These are phyloP conservation scores for Macrolepiota dolichaula DNA, from an alignment of 768 basidiomycete species.

Conservation along the genomic window DNA sequence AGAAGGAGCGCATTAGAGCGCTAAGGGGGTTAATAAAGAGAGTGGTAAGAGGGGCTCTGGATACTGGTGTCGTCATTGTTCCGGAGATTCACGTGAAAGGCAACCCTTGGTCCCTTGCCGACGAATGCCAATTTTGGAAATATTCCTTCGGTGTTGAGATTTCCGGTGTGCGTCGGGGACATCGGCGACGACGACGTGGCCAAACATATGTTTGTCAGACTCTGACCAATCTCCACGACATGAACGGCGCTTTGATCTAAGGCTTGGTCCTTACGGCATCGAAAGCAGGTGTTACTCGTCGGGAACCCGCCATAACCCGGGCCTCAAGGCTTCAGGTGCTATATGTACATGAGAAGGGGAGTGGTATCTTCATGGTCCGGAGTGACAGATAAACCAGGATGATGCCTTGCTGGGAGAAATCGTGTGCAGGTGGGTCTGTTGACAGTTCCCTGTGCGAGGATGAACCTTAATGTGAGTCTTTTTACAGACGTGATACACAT, in stretches of 20 bases:
- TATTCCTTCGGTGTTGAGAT: not conserved
- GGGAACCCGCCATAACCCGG: too few relatives aligned
- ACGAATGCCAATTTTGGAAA: not conserved
- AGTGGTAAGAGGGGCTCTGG: not conserved
- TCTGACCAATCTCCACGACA: too few relatives aligned
- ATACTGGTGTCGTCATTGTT: not conserved
- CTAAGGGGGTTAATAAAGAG: not conserved
- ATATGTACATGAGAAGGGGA: too few relatives aligned
- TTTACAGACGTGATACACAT: not conserved
- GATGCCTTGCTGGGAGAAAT: not conserved
- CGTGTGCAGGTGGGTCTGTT: not conserved
- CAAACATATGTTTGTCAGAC: not conserved
- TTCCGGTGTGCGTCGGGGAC: constrained; percentile 4
- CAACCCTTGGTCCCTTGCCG: not conserved
- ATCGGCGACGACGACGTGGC: not conserved
- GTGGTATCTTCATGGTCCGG: not conserved
- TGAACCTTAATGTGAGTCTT: not conserved
- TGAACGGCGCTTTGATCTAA: too few relatives aligned
- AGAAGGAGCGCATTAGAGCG: not conserved
- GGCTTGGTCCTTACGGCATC: too few relatives aligned
- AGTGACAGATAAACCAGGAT: not conserved
- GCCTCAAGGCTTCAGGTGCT: too few relatives aligned
- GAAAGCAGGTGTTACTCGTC: too few relatives aligned
- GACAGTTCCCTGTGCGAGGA: not conserved
- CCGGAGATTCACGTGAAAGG: not conserved